Conservation (phyloP, 768 basidiomycete species). For the Auriculariales sp. region DNA sequence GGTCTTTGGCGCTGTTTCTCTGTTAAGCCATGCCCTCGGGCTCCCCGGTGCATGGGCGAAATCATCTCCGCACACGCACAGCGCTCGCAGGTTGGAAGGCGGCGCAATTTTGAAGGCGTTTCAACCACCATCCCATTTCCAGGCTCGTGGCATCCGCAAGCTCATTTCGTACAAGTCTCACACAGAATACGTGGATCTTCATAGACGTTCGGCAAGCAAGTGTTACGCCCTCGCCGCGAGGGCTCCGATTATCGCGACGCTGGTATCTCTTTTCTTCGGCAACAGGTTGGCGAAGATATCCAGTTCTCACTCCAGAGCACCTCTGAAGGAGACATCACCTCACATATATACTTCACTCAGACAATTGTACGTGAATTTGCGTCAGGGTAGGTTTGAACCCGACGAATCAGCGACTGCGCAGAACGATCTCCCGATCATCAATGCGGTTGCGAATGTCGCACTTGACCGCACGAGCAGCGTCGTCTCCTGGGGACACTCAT, state of each 20-base stretch:
- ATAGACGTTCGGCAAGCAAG: neutral
- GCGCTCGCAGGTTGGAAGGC: neutral
- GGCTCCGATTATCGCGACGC: neutral
- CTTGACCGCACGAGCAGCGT: conserved; percentile 2
- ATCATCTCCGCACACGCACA: too few relatives aligned
- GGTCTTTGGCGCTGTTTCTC: too few relatives aligned
- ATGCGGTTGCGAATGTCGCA: conserved; percentile 4
- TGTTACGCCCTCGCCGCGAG: neutral
- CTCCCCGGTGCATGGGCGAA: too few relatives aligned
- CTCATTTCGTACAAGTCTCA: neutral
- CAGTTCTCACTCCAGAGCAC: neutral
- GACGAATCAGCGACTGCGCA: neutral
- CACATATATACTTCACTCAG: conserved; percentile 6
- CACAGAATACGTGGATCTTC: neutral
- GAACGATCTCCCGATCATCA: conserved; percentile 3
- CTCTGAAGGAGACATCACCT: conserved; percentile 1
- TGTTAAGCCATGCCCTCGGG: too few relatives aligned
- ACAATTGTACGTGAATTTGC: conserved; percentile 3
- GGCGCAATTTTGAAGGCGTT: neutral
- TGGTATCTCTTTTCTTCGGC: conserved; percentile 2
- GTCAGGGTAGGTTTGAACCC: neutral
- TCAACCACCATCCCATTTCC: neutral
- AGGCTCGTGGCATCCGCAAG: neutral
- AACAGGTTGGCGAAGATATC: conserved; percentile 4
- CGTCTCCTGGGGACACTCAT: conserved; percentile 3